Conservation (phyloP, 2,329 filamentous ascomycete species). For the Fonsecaea pedrosoi region DNA sequence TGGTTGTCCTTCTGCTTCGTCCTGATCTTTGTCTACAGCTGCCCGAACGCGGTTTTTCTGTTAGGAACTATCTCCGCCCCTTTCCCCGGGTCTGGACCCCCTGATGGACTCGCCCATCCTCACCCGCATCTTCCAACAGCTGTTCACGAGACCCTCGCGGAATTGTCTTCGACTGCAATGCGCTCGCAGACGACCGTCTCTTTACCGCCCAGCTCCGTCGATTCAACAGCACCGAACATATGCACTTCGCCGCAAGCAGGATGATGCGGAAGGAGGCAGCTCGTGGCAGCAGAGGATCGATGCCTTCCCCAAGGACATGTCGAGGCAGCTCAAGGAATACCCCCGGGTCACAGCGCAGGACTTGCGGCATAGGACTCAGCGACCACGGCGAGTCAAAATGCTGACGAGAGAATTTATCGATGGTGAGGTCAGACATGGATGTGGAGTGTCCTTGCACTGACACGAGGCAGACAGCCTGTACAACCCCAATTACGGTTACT, state of each 20-base stretch:
- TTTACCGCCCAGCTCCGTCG: neutral
- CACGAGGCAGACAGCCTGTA: constrained; percentile 78
- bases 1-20: neutral
- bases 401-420: constrained; percentile 97
- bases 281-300: constrained; percentile 86
- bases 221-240: constrained; percentile 46
- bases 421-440: constrained; percentile 58
- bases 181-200: constrained; percentile 31
- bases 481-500: constrained; percentile 94
- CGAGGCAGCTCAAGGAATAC: constrained; percentile 79
- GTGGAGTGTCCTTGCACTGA: constrained; percentile 16
- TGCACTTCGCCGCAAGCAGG: constrained; percentile 47
- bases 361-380: constrained; percentile 72
- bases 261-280: constrained; percentile 64
- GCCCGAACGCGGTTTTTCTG: neutral
- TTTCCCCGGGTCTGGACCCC: neutral
- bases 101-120: constrained; percentile 82
- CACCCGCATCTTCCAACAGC: constrained; percentile 79
- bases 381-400: constrained; percentile 93
- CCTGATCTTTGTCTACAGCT: neutral
- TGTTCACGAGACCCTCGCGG: constrained; percentile 77
- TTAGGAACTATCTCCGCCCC: neutral
- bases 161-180: constrained; percentile 55
- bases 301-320: constrained; percentile 75
- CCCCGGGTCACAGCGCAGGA: constrained; percentile 85